A percentile compares a stretch with the other conserved stretches of the same genome.
phyloP scores from a whole-genome alignment of 805 yeast genomes.

The Metschnikowia peoriensis region DNA sequence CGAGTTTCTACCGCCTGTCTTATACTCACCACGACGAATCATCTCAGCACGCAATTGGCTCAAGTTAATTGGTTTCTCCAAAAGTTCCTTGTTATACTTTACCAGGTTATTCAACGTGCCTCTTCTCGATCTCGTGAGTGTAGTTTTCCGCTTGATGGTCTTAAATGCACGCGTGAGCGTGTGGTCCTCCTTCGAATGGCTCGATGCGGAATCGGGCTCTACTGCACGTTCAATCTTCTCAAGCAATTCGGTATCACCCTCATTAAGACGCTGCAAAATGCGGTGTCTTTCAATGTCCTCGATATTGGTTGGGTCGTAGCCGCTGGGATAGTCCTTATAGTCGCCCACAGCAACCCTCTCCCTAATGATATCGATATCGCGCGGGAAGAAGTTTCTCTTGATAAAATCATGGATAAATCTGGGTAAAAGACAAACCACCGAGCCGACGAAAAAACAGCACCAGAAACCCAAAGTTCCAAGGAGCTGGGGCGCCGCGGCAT shows the following conservation, averaged over 20 bases:
- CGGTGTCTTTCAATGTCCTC: slow-evolving; percentile 42
- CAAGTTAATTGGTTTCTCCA: slow-evolving; percentile 34
- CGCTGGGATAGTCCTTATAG: slow-evolving; percentile 47
- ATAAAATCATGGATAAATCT: slow-evolving; percentile 52
- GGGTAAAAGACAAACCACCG: slow-evolving; percentile 57
- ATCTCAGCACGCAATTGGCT: slow-evolving; percentile 37
- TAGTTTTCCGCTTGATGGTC: slow-evolving; percentile 33
- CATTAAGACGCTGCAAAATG: slow-evolving; percentile 30
- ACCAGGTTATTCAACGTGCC: slow-evolving; percentile 22
- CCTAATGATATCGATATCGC: slow-evolving; percentile 68
- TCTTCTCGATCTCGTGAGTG: slow-evolving; percentile 24
- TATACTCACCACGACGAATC: slow-evolving; percentile 38
- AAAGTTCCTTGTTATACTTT: slow-evolving; percentile 22
- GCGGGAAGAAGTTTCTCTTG: slow-evolving; percentile 54
- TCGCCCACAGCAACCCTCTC: slow-evolving; percentile 56
- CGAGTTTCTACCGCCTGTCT: slow-evolving; percentile 30
- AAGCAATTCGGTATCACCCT: slow-evolving; percentile 34
- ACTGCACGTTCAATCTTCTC: slow-evolving; percentile 32
- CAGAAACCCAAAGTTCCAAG: slow-evolving; percentile 65
- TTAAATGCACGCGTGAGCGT: slow-evolving; percentile 27
- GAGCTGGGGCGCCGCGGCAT: slow-evolving; percentile 59
- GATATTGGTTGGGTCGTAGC: slow-evolving; percentile 53
- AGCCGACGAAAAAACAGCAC: slow-evolving; percentile 59
- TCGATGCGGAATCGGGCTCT: slow-evolving; percentile 13
- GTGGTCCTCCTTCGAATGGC: slow-evolving; percentile 8